Conservation (phyloP, 2,329 filamentous ascomycete species). For the Botrytis elliptica region DNA sequence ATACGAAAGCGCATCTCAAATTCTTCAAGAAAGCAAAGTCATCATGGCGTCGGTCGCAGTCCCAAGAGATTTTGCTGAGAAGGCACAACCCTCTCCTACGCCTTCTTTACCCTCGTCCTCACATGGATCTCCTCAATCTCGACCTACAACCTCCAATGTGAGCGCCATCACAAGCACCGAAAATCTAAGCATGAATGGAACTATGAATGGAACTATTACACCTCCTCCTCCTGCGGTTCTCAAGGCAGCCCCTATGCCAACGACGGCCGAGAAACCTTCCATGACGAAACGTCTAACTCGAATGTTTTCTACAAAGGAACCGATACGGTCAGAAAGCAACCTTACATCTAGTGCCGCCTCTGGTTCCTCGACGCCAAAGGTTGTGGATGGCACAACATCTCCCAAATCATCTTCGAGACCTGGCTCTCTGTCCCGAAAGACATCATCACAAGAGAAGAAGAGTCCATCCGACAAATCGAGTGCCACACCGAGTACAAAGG, state of each 20-base stretch:
- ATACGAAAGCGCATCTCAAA: conserved; percentile 17
- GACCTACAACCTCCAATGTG: conserved; percentile 30
- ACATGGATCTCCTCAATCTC: conserved; percentile 32
- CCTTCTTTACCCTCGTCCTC: conserved; percentile 34
- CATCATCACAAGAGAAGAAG: conserved; percentile 46
- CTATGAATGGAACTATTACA: conserved; percentile 35
- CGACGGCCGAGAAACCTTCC: conserved; percentile 51
- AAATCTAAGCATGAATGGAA: conserved; percentile 34
- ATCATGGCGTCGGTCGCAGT: conserved; percentile 36
- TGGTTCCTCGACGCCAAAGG: conserved; percentile 39
- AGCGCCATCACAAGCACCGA: conserved; percentile 33
- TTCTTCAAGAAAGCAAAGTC: conserved; percentile 16
- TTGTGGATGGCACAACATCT: conserved; percentile 24
- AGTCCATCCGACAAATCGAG: conserved; percentile 32
- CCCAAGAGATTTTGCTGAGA: conserved; percentile 31
- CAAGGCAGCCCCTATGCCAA: conserved; percentile 28
- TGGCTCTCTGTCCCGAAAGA: conserved; percentile 46
- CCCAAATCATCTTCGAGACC: conserved; percentile 38
- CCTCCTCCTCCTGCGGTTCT: conserved; percentile 35
- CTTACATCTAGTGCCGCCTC: conserved; percentile 34
- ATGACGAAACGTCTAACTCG: conserved; percentile 64
- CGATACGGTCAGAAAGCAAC: conserved; percentile 34
- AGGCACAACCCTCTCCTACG: conserved; percentile 31
- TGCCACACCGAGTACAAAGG: conserved; percentile 30
- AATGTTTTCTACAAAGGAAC: conserved; percentile 63